phyloP scores from a whole-genome alignment of 2,329 filamentous ascomycete genomes.

The Colletotrichum eleusines region DNA sequence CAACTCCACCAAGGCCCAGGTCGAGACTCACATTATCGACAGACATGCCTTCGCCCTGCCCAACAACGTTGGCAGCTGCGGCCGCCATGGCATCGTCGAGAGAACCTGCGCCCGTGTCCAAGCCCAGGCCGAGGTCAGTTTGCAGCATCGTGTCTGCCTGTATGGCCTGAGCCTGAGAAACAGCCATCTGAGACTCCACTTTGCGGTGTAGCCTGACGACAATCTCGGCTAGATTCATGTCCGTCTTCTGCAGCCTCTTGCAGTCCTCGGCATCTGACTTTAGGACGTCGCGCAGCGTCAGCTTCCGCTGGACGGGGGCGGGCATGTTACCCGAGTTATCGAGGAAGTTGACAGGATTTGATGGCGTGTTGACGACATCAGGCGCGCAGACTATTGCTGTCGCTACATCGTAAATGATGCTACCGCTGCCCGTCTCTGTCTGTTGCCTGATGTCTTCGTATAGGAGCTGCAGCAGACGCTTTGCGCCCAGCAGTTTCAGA shows the following conservation, averaged over 20 bases:
- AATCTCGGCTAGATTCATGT: slow-evolving; percentile 69
- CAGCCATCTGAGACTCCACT: slow-evolving; percentile 74
- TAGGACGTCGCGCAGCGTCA: slow-evolving; percentile 72
- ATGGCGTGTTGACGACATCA: slow-evolving; percentile 61
- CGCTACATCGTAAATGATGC: slow-evolving; percentile 76
- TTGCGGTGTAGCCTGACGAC: slow-evolving; percentile 72
- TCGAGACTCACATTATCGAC: slow-evolving; percentile 61
- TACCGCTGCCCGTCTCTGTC: slow-evolving; percentile 68
- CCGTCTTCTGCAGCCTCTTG: slow-evolving; percentile 66
- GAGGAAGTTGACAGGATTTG: slow-evolving; percentile 49
- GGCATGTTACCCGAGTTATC: slow-evolving; percentile 53
- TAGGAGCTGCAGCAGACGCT: slow-evolving; percentile 70
- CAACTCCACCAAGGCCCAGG: slow-evolving; percentile 55
- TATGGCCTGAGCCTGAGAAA: slow-evolving; percentile 50
- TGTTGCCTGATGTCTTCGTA: slow-evolving; percentile 76
- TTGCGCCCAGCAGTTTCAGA: slow-evolving; percentile 71
- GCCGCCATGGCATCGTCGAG: slow-evolving; percentile 58
- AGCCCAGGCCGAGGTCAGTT: slow-evolving; percentile 55
- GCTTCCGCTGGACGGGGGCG: slow-evolving; percentile 57
- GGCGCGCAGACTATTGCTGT: slow-evolving; percentile 78
- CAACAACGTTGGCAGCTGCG: slow-evolving; percentile 50
- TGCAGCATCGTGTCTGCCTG: slow-evolving; percentile 58
- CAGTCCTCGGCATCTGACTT: slow-evolving; percentile 69
- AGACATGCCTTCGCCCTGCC: slow-evolving; percentile 54
- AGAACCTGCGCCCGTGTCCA: slow-evolving; percentile 49